These are phyloP conservation scores for Melampsora abietis-canadensis DNA, from an alignment of 1,284 basidiomycete species.

Conservation along the genomic window DNA sequence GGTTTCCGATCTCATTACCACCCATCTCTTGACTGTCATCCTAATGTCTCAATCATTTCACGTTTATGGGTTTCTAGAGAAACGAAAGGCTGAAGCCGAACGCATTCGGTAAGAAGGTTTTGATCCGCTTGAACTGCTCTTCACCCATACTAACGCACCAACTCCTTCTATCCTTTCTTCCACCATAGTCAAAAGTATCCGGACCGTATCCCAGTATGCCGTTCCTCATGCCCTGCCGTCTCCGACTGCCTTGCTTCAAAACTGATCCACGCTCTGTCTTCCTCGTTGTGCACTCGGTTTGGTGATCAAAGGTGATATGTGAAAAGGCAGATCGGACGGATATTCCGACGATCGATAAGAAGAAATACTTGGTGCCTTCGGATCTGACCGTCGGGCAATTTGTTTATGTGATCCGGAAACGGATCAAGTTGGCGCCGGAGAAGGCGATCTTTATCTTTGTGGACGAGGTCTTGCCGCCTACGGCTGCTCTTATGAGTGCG, in stretches of 20 bases:
- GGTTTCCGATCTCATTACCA: too few species aligned
- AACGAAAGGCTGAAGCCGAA: conserved; percentile 54
- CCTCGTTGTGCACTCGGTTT: too few species aligned
- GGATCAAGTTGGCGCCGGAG: conserved; percentile 99
- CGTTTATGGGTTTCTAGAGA: conserved; percentile 4
- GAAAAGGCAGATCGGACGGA: conserved; percentile 99
- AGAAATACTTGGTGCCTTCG: conserved; percentile 98
- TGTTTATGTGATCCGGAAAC: conserved; percentile 99
- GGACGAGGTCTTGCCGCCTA: conserved; percentile 95
- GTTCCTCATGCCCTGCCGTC: too few species aligned
- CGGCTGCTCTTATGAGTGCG: conserved; percentile 95
- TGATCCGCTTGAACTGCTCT: too few species aligned
- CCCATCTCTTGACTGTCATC: background rate
- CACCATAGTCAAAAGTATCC: conserved; percentile 37
- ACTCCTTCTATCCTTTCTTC: background rate
- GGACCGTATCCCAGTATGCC: conserved; percentile 40
- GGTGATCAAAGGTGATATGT: conserved; percentile 99
- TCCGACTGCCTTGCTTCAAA: too few species aligned
- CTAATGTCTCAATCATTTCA: background rate
- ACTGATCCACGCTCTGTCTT: too few species aligned
- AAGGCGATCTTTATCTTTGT: conserved; percentile 99
- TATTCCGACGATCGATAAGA: conserved; percentile 99
- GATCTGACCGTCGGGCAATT: conserved; percentile 72
- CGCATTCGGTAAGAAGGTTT: conserved; percentile 67
- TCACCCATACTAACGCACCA: background rate